Evolutionary conservation across 2,329 filamentous ascomycete genomes (phyloP).

Genomic region (Fusarium austroafricanum): DNA sequence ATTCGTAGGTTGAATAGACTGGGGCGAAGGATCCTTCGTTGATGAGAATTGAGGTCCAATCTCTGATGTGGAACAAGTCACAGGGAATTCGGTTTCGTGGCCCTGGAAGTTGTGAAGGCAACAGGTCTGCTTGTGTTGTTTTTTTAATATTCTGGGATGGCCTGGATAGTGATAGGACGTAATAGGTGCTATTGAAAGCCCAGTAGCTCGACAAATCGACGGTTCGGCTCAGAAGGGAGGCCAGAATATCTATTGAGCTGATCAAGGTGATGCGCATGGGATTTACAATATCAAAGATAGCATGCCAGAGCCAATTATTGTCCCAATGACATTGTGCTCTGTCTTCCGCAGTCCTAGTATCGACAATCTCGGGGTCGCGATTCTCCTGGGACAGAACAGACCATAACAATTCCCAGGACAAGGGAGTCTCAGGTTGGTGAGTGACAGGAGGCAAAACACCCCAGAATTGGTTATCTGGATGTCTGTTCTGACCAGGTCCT

Average conservation of each 20-base stretch:
- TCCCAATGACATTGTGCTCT: constrained; percentile 40
- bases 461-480: constrained; percentile 43
- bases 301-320: constrained; percentile 65
- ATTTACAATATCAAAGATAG: constrained; percentile 64
- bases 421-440: constrained; percentile 22
- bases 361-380: constrained; percentile 14
- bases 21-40: constrained; percentile 82
- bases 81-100: constrained; percentile 42
- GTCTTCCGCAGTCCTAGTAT: constrained; percentile 34
- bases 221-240: constrained; percentile 67
- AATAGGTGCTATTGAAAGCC: constrained; percentile 72
- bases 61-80: constrained; percentile 66
- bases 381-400: constrained; percentile 30
- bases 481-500: constrained; percentile 43
- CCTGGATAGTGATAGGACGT: constrained; percentile 66
- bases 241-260: constrained; percentile 72
- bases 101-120: constrained; percentile 28
- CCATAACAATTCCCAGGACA: constrained; percentile 45
- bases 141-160: not conserved
- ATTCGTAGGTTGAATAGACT: constrained; percentile 78
- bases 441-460: constrained; percentile 48
- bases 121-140: not conserved
- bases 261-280: constrained; percentile 66
- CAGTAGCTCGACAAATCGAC: constrained; percentile 69
- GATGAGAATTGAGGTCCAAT: constrained; percentile 73